Evolutionary conservation across 306 rosid genomes (phyloP).

Genomic region (Trifolium subterraneum): DNA sequence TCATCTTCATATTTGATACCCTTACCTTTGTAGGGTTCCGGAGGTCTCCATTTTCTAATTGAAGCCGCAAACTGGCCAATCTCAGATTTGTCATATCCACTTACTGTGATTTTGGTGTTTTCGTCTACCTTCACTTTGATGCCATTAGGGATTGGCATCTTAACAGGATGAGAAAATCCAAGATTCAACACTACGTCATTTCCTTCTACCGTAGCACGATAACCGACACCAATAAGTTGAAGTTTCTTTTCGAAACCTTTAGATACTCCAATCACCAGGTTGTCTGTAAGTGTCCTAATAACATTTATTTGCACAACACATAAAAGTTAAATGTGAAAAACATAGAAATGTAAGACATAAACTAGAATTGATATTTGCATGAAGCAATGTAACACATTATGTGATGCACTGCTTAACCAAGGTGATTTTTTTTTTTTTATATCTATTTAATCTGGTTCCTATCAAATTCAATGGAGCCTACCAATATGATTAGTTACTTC

Average conservation of each 20-base stretch:
- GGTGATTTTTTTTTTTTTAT: no score
- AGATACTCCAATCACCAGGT: conserved; percentile 95
- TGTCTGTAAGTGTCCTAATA: conserved; percentile 86
- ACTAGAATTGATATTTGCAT: conserved; percentile 12
- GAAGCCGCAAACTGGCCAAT: conserved; percentile 96
- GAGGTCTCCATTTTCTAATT: conserved; percentile 92
- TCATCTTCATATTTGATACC: conserved; percentile 97
- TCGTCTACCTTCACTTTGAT: conserved; percentile 89
- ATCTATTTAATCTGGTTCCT: no score
- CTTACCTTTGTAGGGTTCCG: conserved; percentile 98
- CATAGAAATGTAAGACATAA: neutral
- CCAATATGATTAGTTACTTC: no score
- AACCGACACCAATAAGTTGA: conserved; percentile 91
- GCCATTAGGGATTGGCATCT: conserved; percentile 79
- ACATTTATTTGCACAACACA: conserved; percentile 41
- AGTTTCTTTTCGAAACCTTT: conserved; percentile 95
- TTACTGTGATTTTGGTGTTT: conserved; percentile 77
- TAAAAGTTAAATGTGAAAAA: conserved; percentile 30
- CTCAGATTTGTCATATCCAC: conserved; percentile 85
- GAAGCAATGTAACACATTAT: conserved; percentile 14
- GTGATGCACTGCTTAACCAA: neutral
- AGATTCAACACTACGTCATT: conserved; percentile 80
- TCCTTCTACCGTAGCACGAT: conserved; percentile 90
- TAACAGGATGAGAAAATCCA: conserved; percentile 98
- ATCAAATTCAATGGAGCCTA: no score